Base-by-base conservation (phyloP, 148 eudicot species). In the Spergularia bocconei region DNA sequence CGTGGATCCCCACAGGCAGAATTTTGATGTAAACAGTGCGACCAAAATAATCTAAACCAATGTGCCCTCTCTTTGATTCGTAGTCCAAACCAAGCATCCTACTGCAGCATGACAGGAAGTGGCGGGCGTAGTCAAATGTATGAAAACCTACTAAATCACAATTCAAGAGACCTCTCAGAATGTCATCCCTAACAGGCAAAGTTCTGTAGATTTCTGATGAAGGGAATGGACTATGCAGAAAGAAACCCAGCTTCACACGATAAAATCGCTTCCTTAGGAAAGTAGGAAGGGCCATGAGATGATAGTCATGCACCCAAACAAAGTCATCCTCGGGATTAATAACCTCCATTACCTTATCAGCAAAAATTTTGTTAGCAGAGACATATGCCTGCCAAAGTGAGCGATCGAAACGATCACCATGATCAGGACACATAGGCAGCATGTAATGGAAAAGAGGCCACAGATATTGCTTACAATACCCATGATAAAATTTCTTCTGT, bases 391-490 rank as follows among this genome's bases (percentile, higher is more conserved):
- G 87, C 96, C 96, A 91, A 54, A 81, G 84, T 6, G 53, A 73
- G n/a, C 96, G 96, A 75, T 91, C 88, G 73, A 87, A 91, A 20
- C 92, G 92, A 60, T 87, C 91, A 36, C 91, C 92, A 73, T 91
- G 91, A 73, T 88, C 90, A 7, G 92, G 83, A 71, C 88, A 88
- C 79, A 88, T 76, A 53, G 96, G 96, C 41, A 91, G 80, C 96
- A 91, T 91, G 80, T 91, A 91, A 80, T 91, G 96, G 63, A 91
- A 91, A 73, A 88, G 91, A 13, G 96, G 96, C 96, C 96, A 88
- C 71, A 91, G 57, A 54, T 87, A 90, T 63, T 88, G 92, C 85
- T 91, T 91, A 71, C 92, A 91, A 75, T 82, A 91, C 36, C 92
- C 96, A 75, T 87, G 73, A 82, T 85, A 91, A 72, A 80, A 88